Conservation (phyloP, 1,139 yeast genomes). For the Diutina siamensis region DNA sequence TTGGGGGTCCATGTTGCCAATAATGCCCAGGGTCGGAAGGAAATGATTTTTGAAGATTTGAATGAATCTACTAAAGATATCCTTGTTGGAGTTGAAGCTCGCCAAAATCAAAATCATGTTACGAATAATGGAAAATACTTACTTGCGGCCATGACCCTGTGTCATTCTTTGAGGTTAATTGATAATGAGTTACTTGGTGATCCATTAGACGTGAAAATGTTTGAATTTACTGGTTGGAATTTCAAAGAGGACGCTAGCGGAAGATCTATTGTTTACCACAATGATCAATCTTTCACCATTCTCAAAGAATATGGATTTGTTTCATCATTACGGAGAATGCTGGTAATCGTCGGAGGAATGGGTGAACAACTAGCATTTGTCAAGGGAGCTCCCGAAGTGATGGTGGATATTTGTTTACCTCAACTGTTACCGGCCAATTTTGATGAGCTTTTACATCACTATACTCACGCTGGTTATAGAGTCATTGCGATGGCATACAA, state of each 20-base stretch:
- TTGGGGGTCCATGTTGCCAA: constrained; percentile 68
- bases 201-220: constrained; percentile 89
- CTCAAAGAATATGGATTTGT: constrained; percentile 67
- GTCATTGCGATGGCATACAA: constrained; percentile 91
- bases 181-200: constrained; percentile 83
- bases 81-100: neutral
- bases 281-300: neutral
- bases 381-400: constrained; percentile 98
- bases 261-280: constrained; percentile 28
- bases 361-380: constrained; percentile 43
- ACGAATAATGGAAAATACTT: constrained; percentile 22
- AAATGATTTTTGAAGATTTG: constrained; percentile 39
- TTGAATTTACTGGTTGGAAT: constrained; percentile 72
- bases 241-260: constrained; percentile 49
- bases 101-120: constrained; percentile 12
- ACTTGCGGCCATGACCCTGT: constrained; percentile 56
- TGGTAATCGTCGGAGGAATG: constrained; percentile 43
- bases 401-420: constrained; percentile 62
- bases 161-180: constrained; percentile 76
- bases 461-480: constrained; percentile 88
- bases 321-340: constrained; percentile 81
- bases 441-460: constrained; percentile 62
- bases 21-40: constrained; percentile 40
- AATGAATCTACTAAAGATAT: constrained; percentile 15
- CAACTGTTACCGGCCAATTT: constrained; percentile 65